Conservation (phyloP, 2,329 filamentous ascomycete genomes). For the Ascochyta fabae region DNA sequence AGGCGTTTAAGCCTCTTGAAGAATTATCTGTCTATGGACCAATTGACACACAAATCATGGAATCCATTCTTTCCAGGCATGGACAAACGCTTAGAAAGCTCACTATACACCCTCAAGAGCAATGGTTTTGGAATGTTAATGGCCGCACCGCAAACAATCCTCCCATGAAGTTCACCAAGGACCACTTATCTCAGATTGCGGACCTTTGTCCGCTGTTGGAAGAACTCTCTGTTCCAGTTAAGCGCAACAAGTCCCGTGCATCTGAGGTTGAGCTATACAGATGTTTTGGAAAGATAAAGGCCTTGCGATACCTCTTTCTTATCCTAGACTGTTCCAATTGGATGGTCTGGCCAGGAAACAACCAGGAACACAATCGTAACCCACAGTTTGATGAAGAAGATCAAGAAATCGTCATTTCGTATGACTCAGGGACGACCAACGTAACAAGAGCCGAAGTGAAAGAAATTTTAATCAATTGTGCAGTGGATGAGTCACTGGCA, state of each 20-base stretch:
- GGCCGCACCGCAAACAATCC: constrained; percentile 17
- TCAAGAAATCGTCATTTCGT: background rate
- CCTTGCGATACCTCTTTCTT: constrained; percentile 23
- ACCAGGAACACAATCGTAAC: constrained; percentile 7
- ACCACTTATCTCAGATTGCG: constrained; percentile 21
- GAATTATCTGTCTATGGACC: constrained; percentile 21
- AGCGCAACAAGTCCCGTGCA: constrained; percentile 24
- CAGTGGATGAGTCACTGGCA: constrained; percentile 30
- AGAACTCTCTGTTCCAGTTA: constrained; percentile 26
- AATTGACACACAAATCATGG: constrained; percentile 19
- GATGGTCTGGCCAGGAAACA: constrained; percentile 15
- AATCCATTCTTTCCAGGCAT: constrained; percentile 19
- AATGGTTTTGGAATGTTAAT: background rate
- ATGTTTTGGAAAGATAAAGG: constrained; percentile 22
- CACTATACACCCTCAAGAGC: no score
- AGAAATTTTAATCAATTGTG: constrained; percentile 27
- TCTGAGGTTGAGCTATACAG: constrained; percentile 26
- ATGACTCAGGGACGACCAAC: background rate
- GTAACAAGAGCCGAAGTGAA: constrained; percentile 13
- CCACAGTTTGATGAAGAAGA: constrained; percentile 18
- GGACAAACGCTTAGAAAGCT: background rate
- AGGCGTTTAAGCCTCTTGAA: constrained; percentile 20
- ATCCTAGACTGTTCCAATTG: constrained; percentile 22
- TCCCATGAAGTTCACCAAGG: constrained; percentile 22
- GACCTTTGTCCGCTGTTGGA: constrained; percentile 19